Evolutionary conservation across 371 early-diverging fungal genomes (phyloP).

Genomic region (Rhizopus stolonifer): DNA sequence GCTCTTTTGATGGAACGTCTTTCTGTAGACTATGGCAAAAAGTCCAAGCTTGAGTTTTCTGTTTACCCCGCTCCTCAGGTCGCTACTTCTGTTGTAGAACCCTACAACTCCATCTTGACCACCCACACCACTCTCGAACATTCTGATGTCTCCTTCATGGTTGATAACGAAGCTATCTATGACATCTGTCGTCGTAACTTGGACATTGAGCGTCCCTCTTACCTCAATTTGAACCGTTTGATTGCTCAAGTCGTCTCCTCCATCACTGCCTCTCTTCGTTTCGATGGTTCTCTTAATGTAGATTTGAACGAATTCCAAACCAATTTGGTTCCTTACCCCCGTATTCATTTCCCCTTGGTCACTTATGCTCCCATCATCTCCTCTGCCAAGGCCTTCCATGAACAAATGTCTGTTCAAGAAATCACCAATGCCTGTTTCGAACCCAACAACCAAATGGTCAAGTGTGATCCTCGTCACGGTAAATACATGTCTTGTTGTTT

Average conservation of each 20-base stretch:
- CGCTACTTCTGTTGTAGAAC: conserved; percentile 97
- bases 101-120: conserved; percentile 98
- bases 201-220: conserved; percentile 96
- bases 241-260: conserved; percentile 99
- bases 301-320: conserved; percentile 97
- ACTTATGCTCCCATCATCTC: conserved; percentile 93
- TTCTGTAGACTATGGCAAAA: conserved; percentile 96
- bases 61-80: conserved; percentile 99
- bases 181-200: conserved; percentile 98
- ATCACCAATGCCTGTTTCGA: conserved; percentile 94
- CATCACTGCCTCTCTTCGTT: conserved; percentile 98
- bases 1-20: conserved; percentile 96
- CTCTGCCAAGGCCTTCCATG: conserved; percentile 88
- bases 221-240: conserved; percentile 96
- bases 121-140: conserved; percentile 99
- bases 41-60: conserved; percentile 98
- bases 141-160: conserved; percentile 99
- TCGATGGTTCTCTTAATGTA: conserved; percentile 94
- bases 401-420: conserved; percentile 85
- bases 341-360: conserved; percentile 94
- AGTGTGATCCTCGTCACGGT: conserved; percentile 91
- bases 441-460: conserved; percentile 94
- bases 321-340: conserved; percentile 95
- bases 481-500: conserved; percentile 96
- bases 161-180: conserved; percentile 99